Base-by-base conservation (phyloP, 768 basidiomycete species). In the Termitomyces sp. region DNA sequence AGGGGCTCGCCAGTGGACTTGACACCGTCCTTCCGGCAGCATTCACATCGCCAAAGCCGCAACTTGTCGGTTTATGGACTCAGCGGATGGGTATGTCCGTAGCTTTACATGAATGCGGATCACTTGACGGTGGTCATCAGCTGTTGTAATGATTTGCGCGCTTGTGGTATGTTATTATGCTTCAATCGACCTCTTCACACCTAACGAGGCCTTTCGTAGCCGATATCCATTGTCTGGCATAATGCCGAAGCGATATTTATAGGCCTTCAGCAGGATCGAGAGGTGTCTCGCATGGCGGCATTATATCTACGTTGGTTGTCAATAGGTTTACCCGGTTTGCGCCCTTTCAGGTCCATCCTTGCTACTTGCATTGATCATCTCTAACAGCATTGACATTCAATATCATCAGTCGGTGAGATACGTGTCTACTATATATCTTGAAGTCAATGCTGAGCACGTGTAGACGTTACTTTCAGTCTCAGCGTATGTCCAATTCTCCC, bases 1-100 rank as follows among this genome's bases (percentile, higher is more conserved):
- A 82, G 50, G 86, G 86, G n/a, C 78, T 89, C 33, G 74, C 79
- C 4, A 82, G 83, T 30, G 79, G 86, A 5, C 78, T 91, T 10
- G 89, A 91, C 66, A 88, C 88, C 0, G 79, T 91, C 57, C 79
- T 91, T 24, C 89, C 90, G 0, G 81, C 87, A 37, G 88, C 89
- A n/a, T 91, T 84, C 86, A 88, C 89, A 4, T 87, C 87, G 1
- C 87, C 49, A 26, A 20, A 56, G 12, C 56, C 49, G 12, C 49
- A 37, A 24, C 51, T 58, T 44, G 57, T 58, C 6, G 88, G 88
- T n/a, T 70, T 89, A 9, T 89, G 88, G 88, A 69, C 84, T 20
- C 86, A 87, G 64, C 74, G 88, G 61, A 86, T 85, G 83, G 70
- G 59, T 80, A 52, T n/a, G 4, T n/a, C 24, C 44, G 9, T 14